phyloP scores from a whole-genome alignment of 2,329 filamentous ascomycete species.

The Didymellaceae sp. region DNA sequence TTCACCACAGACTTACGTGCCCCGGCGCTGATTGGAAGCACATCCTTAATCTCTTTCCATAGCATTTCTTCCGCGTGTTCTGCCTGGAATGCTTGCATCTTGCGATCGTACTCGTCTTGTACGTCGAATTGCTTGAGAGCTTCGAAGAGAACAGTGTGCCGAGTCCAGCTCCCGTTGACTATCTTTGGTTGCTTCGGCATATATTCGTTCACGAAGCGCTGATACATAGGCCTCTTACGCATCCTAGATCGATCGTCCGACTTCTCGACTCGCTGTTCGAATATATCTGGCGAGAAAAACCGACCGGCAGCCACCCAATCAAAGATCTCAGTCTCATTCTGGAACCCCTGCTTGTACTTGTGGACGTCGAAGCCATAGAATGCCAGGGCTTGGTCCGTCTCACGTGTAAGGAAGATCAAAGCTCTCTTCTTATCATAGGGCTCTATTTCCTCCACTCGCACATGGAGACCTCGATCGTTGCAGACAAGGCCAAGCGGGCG shows the following conservation, averaged over 20 bases:
- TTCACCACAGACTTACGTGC: conserved; percentile 32
- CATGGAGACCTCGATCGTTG: conserved; percentile 67
- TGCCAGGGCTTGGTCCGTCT: conserved; percentile 62
- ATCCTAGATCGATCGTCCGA: conserved; percentile 65
- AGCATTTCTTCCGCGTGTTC: conserved; percentile 50
- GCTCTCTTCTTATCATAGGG: conserved; percentile 61
- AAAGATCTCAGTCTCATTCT: conserved; percentile 63
- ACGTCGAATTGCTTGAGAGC: conserved; percentile 62
- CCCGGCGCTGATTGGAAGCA: conserved; percentile 35
- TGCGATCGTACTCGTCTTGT: conserved; percentile 53
- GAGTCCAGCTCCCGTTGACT: conserved; percentile 21
- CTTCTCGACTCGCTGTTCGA: conserved; percentile 43
- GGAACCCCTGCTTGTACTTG: conserved; percentile 64
- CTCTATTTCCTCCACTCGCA: conserved; percentile 75
- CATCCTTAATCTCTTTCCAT: conserved; percentile 55
- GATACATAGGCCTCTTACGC: conserved; percentile 63
- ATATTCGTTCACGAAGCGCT: conserved; percentile 68
- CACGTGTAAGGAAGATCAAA: conserved; percentile 65
- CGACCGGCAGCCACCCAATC: conserved; percentile 65
- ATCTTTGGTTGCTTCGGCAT: conserved; percentile 60
- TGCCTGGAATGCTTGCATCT: conserved; percentile 48
- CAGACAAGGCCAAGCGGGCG: conserved; percentile 70
- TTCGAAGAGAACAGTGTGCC: conserved; percentile 59
- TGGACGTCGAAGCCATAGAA: conserved; percentile 67
- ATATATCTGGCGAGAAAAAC: conserved; percentile 61